phyloP scores from a whole-genome alignment of 768 basidiomycete species.

The Amanita pallidorosea region DNA sequence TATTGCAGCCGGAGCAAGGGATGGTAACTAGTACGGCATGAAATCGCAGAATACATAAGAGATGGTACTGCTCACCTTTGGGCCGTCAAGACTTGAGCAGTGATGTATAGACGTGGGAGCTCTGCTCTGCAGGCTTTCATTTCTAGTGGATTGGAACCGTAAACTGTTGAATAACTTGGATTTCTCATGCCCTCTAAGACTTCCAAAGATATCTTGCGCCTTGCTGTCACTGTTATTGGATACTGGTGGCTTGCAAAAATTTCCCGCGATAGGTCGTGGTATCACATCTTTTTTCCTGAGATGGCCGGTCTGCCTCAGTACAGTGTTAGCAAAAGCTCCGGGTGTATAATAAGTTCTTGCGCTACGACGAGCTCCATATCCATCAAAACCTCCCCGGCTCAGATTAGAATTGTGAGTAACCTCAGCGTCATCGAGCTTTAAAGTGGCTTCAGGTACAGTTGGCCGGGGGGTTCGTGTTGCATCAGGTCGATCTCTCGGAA shows the following conservation, averaged over 20 bases:
- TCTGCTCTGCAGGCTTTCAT: conserved; percentile 1
- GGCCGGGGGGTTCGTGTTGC: background rate
- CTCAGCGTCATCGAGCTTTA: background rate
- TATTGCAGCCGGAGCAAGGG: background rate
- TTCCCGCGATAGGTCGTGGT: background rate
- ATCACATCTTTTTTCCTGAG: background rate
- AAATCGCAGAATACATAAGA: background rate
- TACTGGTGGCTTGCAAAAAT: background rate
- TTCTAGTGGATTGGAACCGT: background rate
- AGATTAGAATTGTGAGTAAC: too few relatives aligned
- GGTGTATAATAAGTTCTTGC: background rate
- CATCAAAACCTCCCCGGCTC: background rate
- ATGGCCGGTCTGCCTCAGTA: background rate
- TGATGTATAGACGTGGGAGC: background rate
- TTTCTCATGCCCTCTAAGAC: background rate
- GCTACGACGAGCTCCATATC: background rate
- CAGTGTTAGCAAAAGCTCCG: conserved; percentile 1
- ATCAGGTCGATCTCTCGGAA: background rate
- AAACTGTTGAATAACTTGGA: background rate
- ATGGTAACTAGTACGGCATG: background rate
- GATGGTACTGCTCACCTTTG: background rate
- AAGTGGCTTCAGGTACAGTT: too few relatives aligned
- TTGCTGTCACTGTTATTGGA: background rate
- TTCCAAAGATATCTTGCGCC: background rate
- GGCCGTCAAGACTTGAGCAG: background rate